Conservation (phyloP, 1,139 yeast genomes). For the Candida pseudoviswanathii region DNA sequence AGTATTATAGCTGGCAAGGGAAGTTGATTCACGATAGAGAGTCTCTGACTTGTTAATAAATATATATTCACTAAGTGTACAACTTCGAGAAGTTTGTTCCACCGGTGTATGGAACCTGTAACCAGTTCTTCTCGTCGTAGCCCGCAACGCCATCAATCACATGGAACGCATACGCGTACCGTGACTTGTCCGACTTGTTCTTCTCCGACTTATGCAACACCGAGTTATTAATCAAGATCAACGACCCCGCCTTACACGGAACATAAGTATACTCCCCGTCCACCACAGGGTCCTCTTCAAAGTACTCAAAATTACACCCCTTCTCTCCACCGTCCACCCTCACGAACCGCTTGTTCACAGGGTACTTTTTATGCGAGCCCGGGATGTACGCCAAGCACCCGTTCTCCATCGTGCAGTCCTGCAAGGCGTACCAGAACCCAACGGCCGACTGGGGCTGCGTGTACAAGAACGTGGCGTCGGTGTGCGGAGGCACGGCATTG, state of each 20-base stretch:
- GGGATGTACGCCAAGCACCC: conserved; percentile 78
- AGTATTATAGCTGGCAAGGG: conserved; percentile 67
- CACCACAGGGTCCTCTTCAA: conserved; percentile 24
- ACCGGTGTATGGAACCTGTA: conserved; percentile 65
- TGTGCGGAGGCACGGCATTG: conserved; percentile 74
- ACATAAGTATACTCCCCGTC: conserved; percentile 49
- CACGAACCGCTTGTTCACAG: conserved; percentile 67
- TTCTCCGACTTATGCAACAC: conserved; percentile 73
- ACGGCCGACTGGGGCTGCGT: conserved; percentile 73
- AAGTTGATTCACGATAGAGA: conserved; percentile 31
- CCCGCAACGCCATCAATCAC: conserved; percentile 64
- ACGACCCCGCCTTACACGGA: conserved; percentile 71
- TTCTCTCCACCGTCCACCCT: conserved; percentile 47
- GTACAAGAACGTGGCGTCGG: conserved; percentile 72
- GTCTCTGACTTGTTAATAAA: conserved; percentile 32
- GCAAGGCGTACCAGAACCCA: conserved; percentile 84
- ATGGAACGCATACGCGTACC: conserved; percentile 82
- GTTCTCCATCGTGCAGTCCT: conserved; percentile 66
- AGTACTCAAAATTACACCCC: conserved; percentile 54
- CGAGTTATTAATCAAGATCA: conserved; percentile 68
- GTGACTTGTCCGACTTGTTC: conserved; percentile 55
- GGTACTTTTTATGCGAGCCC: conserved; percentile 65
- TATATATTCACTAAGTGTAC: conserved; percentile 17
- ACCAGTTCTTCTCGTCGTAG: conserved; percentile 72
- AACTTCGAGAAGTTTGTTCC: conserved; percentile 61